These are phyloP conservation scores for Acer campestre DNA, from an alignment of 345 rosid genomes.

Conservation along the genomic window DNA sequence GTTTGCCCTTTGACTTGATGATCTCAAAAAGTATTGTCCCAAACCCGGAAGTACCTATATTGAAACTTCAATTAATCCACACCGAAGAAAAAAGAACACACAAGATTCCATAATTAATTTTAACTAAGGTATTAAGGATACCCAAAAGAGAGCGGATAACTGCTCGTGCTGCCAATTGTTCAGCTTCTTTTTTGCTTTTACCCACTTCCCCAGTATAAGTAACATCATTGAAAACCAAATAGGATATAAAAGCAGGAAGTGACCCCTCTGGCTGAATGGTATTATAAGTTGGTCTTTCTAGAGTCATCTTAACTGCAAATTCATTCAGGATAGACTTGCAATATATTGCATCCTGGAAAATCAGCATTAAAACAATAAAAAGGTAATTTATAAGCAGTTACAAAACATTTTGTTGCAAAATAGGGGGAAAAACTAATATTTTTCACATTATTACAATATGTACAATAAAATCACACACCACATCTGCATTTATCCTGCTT, in stretches of 20 bases:
- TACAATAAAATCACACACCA: neutral
- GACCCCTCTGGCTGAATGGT: slow-evolving; percentile 24
- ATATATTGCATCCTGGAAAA: slow-evolving; percentile 34
- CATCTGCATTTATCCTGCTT: neutral
- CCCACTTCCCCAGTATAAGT: slow-evolving; percentile 33
- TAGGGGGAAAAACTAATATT: neutral
- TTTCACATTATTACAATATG: neutral
- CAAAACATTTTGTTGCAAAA: neutral
- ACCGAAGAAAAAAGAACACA: neutral
- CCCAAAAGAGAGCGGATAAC: slow-evolving; percentile 41
- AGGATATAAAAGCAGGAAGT: slow-evolving; percentile 34
- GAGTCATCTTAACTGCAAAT: slow-evolving; percentile 39
- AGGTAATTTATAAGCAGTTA: neutral
- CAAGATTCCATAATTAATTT: too few species aligned
- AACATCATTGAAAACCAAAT: slow-evolving; percentile 35
- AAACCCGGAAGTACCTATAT: slow-evolving; percentile 28
- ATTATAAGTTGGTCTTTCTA: slow-evolving; percentile 35
- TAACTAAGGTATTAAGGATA: slow-evolving; percentile 9
- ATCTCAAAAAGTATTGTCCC: slow-evolving; percentile 28
- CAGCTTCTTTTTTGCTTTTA: slow-evolving; percentile 54
- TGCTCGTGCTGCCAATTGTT: slow-evolving; percentile 50
- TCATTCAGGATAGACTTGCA: slow-evolving; percentile 56
- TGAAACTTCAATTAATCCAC: slow-evolving; percentile 3
- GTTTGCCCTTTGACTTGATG: slow-evolving; percentile 39
- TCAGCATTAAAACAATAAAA: neutral